A percentile compares a stretch with the other conserved stretches of the same genome.
These are phyloP conservation scores for Pseudocercospora pini-densiflorae DNA, from an alignment of 2,329 filamentous ascomycete genomes.

Conservation along the genomic window DNA sequence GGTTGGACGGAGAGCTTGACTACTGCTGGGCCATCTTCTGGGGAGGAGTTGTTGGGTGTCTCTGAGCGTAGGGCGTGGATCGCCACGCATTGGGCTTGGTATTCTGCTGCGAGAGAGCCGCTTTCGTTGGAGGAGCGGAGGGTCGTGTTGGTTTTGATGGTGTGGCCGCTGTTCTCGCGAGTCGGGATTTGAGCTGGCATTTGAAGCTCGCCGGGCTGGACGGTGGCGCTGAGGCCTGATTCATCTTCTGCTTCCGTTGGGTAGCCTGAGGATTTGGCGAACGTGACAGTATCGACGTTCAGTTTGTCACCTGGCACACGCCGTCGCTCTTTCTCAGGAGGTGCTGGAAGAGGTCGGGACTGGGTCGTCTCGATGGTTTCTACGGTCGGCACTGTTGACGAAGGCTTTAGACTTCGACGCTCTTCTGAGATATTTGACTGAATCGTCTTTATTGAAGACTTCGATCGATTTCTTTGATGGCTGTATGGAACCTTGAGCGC, in stretches of 20 bases:
- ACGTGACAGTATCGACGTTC: background rate
- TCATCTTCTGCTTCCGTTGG: constrained; percentile 4
- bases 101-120: constrained; percentile 2
- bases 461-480: constrained; percentile 3
- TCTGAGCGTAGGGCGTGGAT: constrained; percentile 6
- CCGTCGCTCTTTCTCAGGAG: background rate
- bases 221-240: background rate
- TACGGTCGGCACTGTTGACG: background rate
- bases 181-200: background rate
- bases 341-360: background rate
- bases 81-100: constrained; percentile 7
- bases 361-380: background rate
- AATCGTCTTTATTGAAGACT: background rate
- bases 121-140: background rate
- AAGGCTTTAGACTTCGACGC: background rate
- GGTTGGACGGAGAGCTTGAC: constrained; percentile 4
- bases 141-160: background rate
- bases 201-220: background rate
- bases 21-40: background rate
- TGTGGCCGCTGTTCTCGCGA: background rate
- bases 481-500: background rate
- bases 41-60: background rate
- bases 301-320: background rate
- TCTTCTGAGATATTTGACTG: constrained; percentile 5
- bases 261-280: background rate